A percentile compares a stretch with the other conserved stretches of the same genome.
These are phyloP conservation scores for Artemisia annua DNA, from an alignment of 129 eudicot species.

Conservation along the genomic window DNA sequence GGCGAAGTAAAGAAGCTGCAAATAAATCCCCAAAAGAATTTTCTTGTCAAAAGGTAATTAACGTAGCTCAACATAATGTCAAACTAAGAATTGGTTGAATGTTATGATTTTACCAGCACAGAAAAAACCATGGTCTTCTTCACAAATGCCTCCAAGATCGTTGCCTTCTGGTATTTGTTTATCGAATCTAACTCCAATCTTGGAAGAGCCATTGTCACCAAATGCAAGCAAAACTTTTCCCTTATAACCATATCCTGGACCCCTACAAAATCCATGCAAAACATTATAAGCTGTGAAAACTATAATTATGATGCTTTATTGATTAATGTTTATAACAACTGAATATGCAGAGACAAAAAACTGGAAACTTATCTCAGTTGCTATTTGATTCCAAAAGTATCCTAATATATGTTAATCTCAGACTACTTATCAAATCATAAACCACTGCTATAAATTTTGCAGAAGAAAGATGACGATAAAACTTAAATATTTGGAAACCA, in stretches of 20 bases:
- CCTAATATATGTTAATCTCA: too few relatives aligned
- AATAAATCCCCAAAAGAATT: not conserved
- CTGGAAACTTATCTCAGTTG: too few relatives aligned
- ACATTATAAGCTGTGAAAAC: too few relatives aligned
- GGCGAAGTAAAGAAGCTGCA: conserved; percentile 71
- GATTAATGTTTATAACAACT: too few relatives aligned
- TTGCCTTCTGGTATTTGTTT: conserved; percentile 74
- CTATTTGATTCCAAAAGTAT: too few relatives aligned
- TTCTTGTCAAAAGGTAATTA: not conserved
- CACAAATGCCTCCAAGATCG: conserved; percentile 92
- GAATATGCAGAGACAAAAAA: too few relatives aligned
- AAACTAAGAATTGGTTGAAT: not conserved
- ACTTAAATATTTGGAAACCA: too few relatives aligned
- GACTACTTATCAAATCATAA: too few relatives aligned
- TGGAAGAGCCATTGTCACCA: conserved; percentile 79
- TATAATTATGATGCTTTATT: too few relatives aligned
- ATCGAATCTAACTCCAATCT: conserved; percentile 93
- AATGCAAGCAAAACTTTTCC: conserved; percentile 90
- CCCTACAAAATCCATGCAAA: conserved; percentile 36
- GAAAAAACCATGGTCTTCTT: conserved; percentile 84
- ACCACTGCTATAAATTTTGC: too few relatives aligned
- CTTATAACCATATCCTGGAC: conserved; percentile 70
- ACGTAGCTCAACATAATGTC: not conserved
- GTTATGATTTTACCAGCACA: conserved; percentile 58
- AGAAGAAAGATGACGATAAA: too few relatives aligned